A percentile compares a stretch with the other conserved stretches of the same genome.
phyloP scores from a whole-genome alignment of 441 rosid genomes.

The Pelargonium fulgidum region DNA sequence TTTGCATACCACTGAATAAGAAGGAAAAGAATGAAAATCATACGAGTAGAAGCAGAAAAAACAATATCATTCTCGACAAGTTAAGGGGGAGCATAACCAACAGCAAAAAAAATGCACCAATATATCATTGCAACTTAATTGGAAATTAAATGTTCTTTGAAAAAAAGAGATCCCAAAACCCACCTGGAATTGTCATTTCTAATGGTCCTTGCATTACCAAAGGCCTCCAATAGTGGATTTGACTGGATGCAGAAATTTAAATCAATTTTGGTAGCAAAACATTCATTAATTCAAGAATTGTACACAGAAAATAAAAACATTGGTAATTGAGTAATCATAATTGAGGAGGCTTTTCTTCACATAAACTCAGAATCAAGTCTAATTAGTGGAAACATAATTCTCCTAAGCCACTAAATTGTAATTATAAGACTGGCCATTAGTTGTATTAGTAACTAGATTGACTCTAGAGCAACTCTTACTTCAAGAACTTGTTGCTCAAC shows the following conservation, averaged over 20 bases:
- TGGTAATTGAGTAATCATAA: conserved; percentile 1
- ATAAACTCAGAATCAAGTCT: neutral
- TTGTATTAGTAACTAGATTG: neutral
- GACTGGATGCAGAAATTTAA: conserved; percentile 54
- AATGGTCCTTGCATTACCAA: conserved; percentile 98
- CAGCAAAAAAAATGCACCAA: neutral
- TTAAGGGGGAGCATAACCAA: neutral
- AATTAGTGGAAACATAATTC: neutral
- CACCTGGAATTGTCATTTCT: conserved; percentile 98
- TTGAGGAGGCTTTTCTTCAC: neutral
- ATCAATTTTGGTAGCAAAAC: neutral
- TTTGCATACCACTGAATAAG: neutral
- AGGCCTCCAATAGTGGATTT: conserved; percentile 99
- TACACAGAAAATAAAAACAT: neutral
- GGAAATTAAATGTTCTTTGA: neutral
- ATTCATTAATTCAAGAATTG: conserved; percentile 10
- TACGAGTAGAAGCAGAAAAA: neutral
- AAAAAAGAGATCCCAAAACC: conserved; percentile 12
- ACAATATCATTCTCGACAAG: too few relatives aligned
- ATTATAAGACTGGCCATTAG: neutral
- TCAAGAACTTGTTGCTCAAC: conserved; percentile 69
- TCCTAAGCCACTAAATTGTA: neutral
- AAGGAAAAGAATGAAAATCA: neutral
- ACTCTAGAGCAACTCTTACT: conserved; percentile 42
- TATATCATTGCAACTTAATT: neutral